Conservation (phyloP, 2,329 filamentous ascomycete species). For the Colletotrichum echinochloae region DNA sequence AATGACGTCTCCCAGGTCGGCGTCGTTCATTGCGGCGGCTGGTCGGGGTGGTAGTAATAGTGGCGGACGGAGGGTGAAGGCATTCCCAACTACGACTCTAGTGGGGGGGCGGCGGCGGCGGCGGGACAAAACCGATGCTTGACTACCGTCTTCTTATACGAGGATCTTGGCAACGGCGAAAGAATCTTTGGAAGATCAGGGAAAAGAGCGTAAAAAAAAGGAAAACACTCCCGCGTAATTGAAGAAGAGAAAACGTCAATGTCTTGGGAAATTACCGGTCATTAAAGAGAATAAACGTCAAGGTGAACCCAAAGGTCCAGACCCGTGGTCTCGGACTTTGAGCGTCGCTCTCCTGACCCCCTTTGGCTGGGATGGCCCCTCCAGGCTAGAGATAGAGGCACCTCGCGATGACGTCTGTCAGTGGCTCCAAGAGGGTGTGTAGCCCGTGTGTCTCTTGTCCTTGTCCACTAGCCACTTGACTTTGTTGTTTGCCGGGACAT, state of each 20-base stretch:
- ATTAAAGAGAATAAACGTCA: neutral
- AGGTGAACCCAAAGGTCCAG: constrained; percentile 5
- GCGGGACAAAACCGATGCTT: neutral
- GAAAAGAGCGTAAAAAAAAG: too few relatives aligned
- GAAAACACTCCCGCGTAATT: too few relatives aligned
- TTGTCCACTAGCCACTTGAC: neutral
- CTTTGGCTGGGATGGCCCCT: constrained; percentile 22
- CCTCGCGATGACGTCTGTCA: constrained; percentile 36
- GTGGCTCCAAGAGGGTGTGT: constrained; percentile 32
- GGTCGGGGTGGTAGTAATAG: neutral
- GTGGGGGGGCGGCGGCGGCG: neutral
- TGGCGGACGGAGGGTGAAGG: constrained; percentile 12
- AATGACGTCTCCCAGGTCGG: constrained; percentile 52
- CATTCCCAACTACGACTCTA: constrained; percentile 21
- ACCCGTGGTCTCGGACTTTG: neutral
- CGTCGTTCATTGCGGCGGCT: constrained; percentile 55
- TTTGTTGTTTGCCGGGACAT: neutral
- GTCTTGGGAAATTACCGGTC: neutral
- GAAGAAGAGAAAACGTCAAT: too few relatives aligned
- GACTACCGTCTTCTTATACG: neutral
- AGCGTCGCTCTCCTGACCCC: constrained; percentile 7
- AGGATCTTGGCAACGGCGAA: neutral
- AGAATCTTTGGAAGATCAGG: neutral
- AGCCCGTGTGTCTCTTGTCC: neutral
- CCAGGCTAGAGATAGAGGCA: neutral